phyloP scores from a whole-genome alignment of 106 monocot species.

The Phalaenopsis equestris region DNA sequence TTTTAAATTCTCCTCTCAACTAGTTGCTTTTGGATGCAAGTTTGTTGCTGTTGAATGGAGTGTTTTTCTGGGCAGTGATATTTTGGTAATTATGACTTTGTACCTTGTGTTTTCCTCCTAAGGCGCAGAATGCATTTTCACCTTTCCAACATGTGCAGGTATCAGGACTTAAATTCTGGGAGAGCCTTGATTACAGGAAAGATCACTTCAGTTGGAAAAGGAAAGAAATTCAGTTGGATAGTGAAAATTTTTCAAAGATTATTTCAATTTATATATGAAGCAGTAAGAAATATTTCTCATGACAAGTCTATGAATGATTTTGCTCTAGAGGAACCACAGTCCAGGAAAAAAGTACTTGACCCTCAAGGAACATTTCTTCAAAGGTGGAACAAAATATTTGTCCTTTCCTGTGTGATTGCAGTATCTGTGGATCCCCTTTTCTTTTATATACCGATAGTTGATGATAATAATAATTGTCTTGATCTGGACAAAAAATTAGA shows the following conservation, averaged over 20 bases:
- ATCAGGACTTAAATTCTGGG: constrained; percentile 35
- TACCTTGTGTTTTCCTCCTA: background rate
- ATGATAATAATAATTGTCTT: constrained; percentile 41
- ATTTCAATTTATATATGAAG: constrained; percentile 19
- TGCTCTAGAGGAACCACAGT: constrained; percentile 14
- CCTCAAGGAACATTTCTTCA: constrained; percentile 92
- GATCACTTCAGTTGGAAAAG: constrained; percentile 11
- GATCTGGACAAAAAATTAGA: constrained; percentile 60
- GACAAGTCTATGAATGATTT: constrained; percentile 21
- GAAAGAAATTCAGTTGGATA: constrained; percentile 10
- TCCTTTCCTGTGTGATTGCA: constrained; percentile 75
- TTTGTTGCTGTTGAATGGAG: background rate
- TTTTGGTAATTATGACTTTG: background rate
- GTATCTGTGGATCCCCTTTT: constrained; percentile 86
- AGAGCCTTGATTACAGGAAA: constrained; percentile 19
- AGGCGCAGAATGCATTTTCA: background rate
- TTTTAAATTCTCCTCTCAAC: background rate
- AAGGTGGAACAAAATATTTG: constrained; percentile 90
- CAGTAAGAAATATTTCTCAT: constrained; percentile 17
- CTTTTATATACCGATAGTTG: constrained; percentile 78
- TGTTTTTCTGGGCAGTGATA: background rate
- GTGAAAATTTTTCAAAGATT: constrained; percentile 9
- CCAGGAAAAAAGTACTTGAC: constrained; percentile 63
- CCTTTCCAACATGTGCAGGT: constrained; percentile 15
- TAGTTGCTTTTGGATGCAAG: background rate